These are phyloP conservation scores for Candida sakaeoensis DNA, from an alignment of 805 yeast genomes.

Conservation along the genomic window DNA sequence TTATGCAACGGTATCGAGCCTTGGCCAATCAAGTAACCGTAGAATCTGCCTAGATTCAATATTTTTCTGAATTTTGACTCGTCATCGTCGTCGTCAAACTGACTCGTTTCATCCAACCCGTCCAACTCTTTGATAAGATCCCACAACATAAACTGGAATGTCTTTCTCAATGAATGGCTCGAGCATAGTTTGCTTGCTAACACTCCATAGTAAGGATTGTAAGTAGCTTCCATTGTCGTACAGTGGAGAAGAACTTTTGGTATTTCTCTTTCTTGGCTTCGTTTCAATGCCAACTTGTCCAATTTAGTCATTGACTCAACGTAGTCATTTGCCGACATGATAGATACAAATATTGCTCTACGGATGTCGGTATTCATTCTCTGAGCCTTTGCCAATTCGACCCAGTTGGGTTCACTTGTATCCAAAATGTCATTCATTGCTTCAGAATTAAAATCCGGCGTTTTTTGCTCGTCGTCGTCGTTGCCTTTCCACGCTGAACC, in stretches of 20 bases:
- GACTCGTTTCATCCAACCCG: constrained; percentile 33
- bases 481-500: constrained; percentile 96
- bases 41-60: constrained; percentile 75
- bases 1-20: constrained; percentile 71
- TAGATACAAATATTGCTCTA: constrained; percentile 87
- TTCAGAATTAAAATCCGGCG: constrained; percentile 33
- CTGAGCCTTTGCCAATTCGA: constrained; percentile 77
- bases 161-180: constrained; percentile 69
- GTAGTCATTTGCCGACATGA: constrained; percentile 93
- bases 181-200: constrained; percentile 76
- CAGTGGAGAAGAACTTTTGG: constrained; percentile 86
- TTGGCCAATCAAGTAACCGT: constrained; percentile 71
- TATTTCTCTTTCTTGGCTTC: constrained; percentile 79
- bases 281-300: constrained; percentile 74
- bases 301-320: constrained; percentile 81
- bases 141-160: constrained; percentile 89
- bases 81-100: constrained; percentile 44
- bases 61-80: constrained; percentile 55
- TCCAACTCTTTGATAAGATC: constrained; percentile 75
- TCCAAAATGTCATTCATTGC: constrained; percentile 62
- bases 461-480: constrained; percentile 16
- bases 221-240: constrained; percentile 73
- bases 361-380: constrained; percentile 95
- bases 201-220: constrained; percentile 86
- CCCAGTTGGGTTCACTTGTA: constrained; percentile 79